A percentile compares a stretch with the other conserved stretches of the same genome.
Evolutionary conservation across 2,329 filamentous ascomycete species (phyloP).

Genomic region (Macrophomina phaseolina): DNA sequence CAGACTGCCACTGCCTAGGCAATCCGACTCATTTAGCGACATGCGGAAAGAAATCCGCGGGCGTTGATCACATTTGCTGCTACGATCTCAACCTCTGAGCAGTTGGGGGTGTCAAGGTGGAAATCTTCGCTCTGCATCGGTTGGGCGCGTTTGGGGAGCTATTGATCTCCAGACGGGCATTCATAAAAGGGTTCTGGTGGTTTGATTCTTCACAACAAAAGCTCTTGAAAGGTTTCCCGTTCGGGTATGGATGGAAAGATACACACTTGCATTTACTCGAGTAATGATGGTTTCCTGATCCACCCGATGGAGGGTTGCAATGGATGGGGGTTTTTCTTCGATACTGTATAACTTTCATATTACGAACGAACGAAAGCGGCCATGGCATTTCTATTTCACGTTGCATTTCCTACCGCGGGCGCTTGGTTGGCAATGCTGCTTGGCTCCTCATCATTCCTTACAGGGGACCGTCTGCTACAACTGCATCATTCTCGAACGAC

Average conservation of each 20-base stretch:
- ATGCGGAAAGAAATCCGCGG: neutral
- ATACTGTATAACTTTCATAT: constrained; percentile 14
- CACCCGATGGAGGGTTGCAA: neutral
- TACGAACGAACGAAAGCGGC: constrained; percentile 23
- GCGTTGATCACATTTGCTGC: neutral
- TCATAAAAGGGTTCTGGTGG: constrained; percentile 13
- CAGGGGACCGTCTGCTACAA: neutral
- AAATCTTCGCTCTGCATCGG: constrained; percentile 2
- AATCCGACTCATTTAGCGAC: neutral
- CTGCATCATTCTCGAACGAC: neutral
- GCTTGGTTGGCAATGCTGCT: neutral
- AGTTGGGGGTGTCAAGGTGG: neutral
- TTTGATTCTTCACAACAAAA: constrained; percentile 10
- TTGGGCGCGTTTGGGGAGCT: neutral
- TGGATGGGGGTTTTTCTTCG: neutral
- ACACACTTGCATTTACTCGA: constrained; percentile 15
- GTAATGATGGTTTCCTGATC: neutral
- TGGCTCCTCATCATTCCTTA: constrained; percentile 1
- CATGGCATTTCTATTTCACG: constrained; percentile 9
- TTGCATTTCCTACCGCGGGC: neutral
- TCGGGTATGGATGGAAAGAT: constrained; percentile 7
- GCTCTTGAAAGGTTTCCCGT: neutral
- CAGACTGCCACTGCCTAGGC: constrained; percentile 14
- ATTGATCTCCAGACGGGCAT: neutral
- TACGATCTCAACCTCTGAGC: neutral